phyloP scores from a whole-genome alignment of 2,329 filamentous ascomycete genomes.

The Clarireedia homoeocarpa region DNA sequence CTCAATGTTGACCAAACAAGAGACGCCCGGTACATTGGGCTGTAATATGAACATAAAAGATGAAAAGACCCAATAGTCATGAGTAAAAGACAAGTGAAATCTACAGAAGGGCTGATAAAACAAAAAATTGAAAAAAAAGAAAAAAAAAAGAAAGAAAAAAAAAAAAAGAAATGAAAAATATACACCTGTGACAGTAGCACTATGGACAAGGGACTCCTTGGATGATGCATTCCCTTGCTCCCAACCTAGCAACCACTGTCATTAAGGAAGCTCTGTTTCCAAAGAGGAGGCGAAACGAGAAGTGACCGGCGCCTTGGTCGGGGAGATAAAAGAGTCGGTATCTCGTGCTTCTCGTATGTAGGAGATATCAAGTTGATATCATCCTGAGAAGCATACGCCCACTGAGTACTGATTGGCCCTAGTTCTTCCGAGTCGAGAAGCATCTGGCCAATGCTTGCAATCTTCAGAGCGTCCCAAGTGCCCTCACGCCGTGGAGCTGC shows the following conservation, averaged over 20 bases:
- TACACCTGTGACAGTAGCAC: no score
- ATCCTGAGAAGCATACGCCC: not conserved
- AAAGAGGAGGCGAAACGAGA: slow-evolving; percentile 7
- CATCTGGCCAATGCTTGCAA: slow-evolving; percentile 13
- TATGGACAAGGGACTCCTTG: no score
- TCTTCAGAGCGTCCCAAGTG: slow-evolving; percentile 15
- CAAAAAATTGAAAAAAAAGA: no score
- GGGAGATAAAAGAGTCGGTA: slow-evolving; percentile 1
- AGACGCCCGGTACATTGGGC: no score
- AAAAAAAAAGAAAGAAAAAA: no score
- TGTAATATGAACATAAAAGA: no score
- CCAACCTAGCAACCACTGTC: not conserved
- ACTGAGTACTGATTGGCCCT: slow-evolving; percentile 2
- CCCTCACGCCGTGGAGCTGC: slow-evolving; percentile 16
- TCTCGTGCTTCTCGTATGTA: slow-evolving; percentile 1
- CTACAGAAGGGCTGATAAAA: no score
- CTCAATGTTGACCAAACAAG: no score
- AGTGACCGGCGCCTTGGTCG: slow-evolving; percentile 5
- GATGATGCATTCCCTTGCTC: no score
- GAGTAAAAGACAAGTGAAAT: no score
- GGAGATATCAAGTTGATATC: slow-evolving; percentile 5
- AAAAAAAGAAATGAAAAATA: no score
- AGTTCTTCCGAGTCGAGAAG: slow-evolving; percentile 4
- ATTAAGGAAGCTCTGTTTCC: not conserved
- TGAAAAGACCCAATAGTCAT: no score